Percentiles rank a stretch among this genome's conserved stretches.
Conservation (phyloP, 371 early-diverging fungal genomes). For the Apophysomyces sp. region DNA sequence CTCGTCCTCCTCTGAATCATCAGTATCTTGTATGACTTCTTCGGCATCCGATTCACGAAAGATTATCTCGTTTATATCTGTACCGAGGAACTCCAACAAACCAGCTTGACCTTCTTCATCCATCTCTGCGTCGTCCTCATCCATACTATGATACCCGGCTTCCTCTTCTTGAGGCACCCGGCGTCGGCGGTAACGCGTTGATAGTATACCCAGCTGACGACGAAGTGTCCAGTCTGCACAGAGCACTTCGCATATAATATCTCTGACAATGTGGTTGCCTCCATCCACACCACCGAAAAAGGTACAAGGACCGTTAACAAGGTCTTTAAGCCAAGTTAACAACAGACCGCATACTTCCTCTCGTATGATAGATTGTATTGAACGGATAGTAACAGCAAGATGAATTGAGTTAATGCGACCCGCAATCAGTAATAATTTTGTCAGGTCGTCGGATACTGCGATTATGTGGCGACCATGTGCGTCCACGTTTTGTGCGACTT, state of each 20-base stretch:
- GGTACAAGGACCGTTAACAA: conserved; percentile 64
- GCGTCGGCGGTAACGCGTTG: conserved; percentile 33
- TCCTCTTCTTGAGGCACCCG: conserved; percentile 25
- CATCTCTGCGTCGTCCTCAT: conserved; percentile 10
- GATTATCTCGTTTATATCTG: not conserved
- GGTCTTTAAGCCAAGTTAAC: conserved; percentile 76
- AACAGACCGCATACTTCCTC: conserved; percentile 76
- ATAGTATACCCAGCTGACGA: conserved; percentile 36
- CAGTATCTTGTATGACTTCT: conserved; percentile 13
- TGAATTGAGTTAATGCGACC: conserved; percentile 63
- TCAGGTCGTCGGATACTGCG: conserved; percentile 59
- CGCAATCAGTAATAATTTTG: conserved; percentile 66
- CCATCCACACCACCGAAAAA: conserved; percentile 48
- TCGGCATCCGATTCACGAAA: conserved; percentile 16
- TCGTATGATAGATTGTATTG: conserved; percentile 77
- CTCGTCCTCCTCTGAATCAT: conserved; percentile 10
- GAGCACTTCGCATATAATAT: conserved; percentile 72
- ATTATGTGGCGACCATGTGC: conserved; percentile 80
- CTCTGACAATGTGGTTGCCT: conserved; percentile 54
- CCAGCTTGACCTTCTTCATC: conserved; percentile 10
- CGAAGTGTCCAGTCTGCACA: conserved; percentile 54
- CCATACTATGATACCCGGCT: conserved; percentile 1
- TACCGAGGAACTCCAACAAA: conserved; percentile 5
- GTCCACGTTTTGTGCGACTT: conserved; percentile 34
- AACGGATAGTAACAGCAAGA: conserved; percentile 81